Conservation (phyloP, 164 flowering plant species). For the Piper longum region DNA sequence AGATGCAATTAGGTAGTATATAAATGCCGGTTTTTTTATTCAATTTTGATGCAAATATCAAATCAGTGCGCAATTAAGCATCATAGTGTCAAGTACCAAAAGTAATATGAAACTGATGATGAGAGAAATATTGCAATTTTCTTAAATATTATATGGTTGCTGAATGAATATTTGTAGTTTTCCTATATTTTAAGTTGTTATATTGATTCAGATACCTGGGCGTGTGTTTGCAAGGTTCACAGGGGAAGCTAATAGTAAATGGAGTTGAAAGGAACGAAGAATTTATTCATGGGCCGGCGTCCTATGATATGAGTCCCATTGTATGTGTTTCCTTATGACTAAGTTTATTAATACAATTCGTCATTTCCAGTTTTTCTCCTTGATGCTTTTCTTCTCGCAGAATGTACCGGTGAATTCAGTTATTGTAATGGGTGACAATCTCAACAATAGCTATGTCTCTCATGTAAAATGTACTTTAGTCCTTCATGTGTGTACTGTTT, state of each 20-base stretch:
- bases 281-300: slow-evolving; percentile 63
- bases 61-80: not conserved
- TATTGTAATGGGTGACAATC: slow-evolving; percentile 99
- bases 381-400: slow-evolving; percentile 23
- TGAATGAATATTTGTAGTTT: too few species aligned
- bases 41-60: not conserved
- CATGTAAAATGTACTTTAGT: slow-evolving; percentile 19
- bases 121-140: not conserved
- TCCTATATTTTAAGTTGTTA: not conserved
- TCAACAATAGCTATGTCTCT: slow-evolving; percentile 97
- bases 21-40: too few species aligned
- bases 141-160: not conserved
- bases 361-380: slow-evolving; percentile 1
- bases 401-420: slow-evolving; percentile 75
- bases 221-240: slow-evolving; percentile 51
- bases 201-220: not conserved
- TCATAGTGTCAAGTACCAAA: not conserved
- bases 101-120: not conserved
- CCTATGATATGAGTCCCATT: slow-evolving; percentile 68
- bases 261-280: slow-evolving; percentile 65
- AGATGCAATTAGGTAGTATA: too few species aligned
- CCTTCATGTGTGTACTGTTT: not conserved
- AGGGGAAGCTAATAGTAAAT: slow-evolving; percentile 72
- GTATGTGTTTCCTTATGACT: slow-evolving; percentile 18
- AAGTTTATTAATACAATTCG: not conserved